A percentile compares a stretch with the other conserved stretches of the same genome.
phyloP scores from a whole-genome alignment of 2,329 filamentous ascomycete genomes.

The Escovopsis sp. region DNA sequence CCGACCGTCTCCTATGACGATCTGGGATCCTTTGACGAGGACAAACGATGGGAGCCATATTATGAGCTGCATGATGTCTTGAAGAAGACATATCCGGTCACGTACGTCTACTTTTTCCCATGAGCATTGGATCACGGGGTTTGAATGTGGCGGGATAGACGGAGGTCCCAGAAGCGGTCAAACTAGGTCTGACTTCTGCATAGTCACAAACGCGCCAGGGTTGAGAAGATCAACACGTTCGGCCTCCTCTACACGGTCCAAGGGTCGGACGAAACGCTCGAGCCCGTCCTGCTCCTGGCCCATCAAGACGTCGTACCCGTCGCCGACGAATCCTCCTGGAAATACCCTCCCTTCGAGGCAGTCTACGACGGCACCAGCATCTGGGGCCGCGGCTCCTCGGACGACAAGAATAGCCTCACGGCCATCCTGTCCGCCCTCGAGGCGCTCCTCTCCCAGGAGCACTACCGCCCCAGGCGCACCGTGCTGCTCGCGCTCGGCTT shows the following conservation, averaged over 20 bases:
- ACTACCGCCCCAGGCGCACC: constrained; percentile 39
- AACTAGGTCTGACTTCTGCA: neutral
- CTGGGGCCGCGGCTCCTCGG: constrained; percentile 28
- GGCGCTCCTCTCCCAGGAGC: constrained; percentile 30
- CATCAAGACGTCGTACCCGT: constrained; percentile 32
- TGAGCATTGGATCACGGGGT: neutral
- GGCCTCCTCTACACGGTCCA: constrained; percentile 46
- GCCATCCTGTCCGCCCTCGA: constrained; percentile 28
- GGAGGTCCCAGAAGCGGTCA: neutral
- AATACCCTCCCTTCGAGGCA: constrained; percentile 27
- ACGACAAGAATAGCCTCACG: constrained; percentile 30
- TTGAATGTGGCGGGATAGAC: no score
- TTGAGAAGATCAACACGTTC: constrained; percentile 46
- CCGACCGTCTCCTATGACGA: constrained; percentile 42
- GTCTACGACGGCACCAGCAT: constrained; percentile 27
- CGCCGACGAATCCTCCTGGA: constrained; percentile 30
- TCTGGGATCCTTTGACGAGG: constrained; percentile 36
- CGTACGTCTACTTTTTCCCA: constrained; percentile 19
- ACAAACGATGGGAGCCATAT: constrained; percentile 40
- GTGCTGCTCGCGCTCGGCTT: constrained; percentile 48
- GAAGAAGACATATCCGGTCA: constrained; percentile 31
- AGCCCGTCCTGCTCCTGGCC: constrained; percentile 26
- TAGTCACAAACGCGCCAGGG: constrained; percentile 26
- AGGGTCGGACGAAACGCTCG: constrained; percentile 35
- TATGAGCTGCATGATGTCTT: constrained; percentile 34